These are phyloP conservation scores for Phialocephala subalpina DNA, from an alignment of 2,329 filamentous ascomycete species.

Conservation along the genomic window DNA sequence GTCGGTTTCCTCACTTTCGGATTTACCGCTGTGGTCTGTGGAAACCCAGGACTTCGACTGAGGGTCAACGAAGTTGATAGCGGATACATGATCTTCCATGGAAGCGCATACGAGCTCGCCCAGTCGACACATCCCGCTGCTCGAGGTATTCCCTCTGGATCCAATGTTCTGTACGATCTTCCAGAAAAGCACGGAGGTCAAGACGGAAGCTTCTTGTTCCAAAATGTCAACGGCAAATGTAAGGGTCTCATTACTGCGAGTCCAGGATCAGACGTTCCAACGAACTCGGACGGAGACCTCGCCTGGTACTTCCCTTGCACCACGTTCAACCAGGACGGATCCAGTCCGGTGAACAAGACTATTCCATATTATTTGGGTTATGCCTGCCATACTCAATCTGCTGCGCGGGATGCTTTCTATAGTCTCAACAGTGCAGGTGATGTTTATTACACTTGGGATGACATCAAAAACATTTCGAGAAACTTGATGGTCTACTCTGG, in stretches of 20 bases:
- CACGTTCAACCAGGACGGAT: conserved; percentile 93
- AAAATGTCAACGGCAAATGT: conserved; percentile 97
- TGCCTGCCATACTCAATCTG: conserved; percentile 81
- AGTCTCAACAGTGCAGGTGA: conserved; percentile 75
- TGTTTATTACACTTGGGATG: conserved; percentile 96
- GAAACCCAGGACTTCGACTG: conserved; percentile 72
- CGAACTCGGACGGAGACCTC: conserved; percentile 74
- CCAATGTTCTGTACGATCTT: conserved; percentile 90
- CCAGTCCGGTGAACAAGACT: conserved; percentile 76
- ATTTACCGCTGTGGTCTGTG: conserved; percentile 90
- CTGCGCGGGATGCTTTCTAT: conserved; percentile 80
- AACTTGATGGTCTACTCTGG: conserved; percentile 96
- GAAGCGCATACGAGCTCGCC: conserved; percentile 85
- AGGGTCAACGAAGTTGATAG: conserved; percentile 81
- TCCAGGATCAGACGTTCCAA: conserved; percentile 78
- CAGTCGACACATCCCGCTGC: conserved; percentile 81
- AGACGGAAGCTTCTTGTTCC: conserved; percentile 96
- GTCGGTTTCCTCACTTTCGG: conserved; percentile 98
- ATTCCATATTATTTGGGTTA: conserved; percentile 83
- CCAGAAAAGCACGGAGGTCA: conserved; percentile 82
- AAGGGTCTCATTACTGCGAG: conserved; percentile 85
- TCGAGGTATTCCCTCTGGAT: conserved; percentile 73
- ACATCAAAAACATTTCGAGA: conserved; percentile 86
- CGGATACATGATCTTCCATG: conserved; percentile 97
- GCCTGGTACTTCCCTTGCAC: conserved; percentile 98